A percentile compares a stretch with the other conserved stretches of the same genome.
phyloP scores from a whole-genome alignment of 139 green algal species.

The Coelastrella sp. region DNA sequence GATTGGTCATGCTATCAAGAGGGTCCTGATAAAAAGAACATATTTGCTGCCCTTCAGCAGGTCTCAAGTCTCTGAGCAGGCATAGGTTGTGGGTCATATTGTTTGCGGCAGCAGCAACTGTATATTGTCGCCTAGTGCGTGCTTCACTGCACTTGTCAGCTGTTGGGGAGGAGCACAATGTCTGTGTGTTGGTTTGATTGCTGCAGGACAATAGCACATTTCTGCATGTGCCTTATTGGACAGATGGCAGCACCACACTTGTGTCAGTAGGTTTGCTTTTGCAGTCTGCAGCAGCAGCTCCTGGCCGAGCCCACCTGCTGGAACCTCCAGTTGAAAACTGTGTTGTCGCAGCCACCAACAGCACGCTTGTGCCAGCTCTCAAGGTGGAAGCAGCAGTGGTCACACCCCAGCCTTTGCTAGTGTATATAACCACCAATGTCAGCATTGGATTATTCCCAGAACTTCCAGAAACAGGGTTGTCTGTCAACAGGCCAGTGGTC shows the following conservation, averaged over 20 bases:
- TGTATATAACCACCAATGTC: conserved; percentile 46
- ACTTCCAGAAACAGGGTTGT: conserved; percentile 6
- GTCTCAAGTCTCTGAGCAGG: too few relatives aligned
- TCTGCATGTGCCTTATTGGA: conserved; percentile 20
- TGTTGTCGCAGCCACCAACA: conserved; percentile 28
- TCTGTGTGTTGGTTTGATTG: not conserved
- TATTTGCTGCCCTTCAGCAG: too few relatives aligned
- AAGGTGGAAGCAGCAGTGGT: not conserved
- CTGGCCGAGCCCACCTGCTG: not conserved
- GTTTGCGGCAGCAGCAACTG: too few relatives aligned
- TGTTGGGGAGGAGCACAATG: too few relatives aligned
- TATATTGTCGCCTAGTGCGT: too few relatives aligned
- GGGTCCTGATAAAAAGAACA: too few relatives aligned
- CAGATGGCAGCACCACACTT: conserved; percentile 1
- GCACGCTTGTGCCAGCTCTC: conserved; percentile 26
- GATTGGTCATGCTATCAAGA: too few relatives aligned
- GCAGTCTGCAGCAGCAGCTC: not conserved
- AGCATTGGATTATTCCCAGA: not conserved
- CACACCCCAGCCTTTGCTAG: conserved; percentile 25
- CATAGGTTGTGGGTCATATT: too few relatives aligned
- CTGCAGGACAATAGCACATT: conserved; percentile 39
- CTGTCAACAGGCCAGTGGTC: conserved; percentile 25
- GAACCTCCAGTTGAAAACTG: not conserved
- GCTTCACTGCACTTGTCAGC: too few relatives aligned
- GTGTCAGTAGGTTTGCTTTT: conserved; percentile 5